These are phyloP conservation scores for Sporormia fimetaria DNA, from an alignment of 495 filamentous ascomycete genomes.

Conservation along the genomic window DNA sequence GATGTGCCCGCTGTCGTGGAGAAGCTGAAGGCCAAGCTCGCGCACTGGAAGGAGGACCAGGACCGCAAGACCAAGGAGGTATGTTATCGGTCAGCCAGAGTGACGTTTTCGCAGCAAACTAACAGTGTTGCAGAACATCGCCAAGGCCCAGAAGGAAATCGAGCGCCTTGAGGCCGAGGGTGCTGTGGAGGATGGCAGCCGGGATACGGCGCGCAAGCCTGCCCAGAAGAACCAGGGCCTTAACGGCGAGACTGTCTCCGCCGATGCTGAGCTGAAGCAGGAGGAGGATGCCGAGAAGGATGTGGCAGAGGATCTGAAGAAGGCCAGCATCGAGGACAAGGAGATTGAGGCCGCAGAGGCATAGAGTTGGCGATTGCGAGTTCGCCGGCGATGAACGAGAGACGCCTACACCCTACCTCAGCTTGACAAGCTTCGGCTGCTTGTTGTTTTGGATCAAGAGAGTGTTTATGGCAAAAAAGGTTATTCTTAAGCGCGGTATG, in stretches of 20 bases:
- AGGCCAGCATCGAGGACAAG: slow-evolving; percentile 47
- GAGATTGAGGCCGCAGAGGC: slow-evolving; percentile 13
- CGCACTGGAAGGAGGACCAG: slow-evolving; percentile 89
- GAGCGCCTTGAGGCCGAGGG: slow-evolving; percentile 49
- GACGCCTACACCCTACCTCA: no score
- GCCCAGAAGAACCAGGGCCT: slow-evolving; percentile 39
- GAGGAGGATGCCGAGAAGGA: slow-evolving; percentile 49
- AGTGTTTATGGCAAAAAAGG: no score
- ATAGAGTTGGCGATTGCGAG: no score
- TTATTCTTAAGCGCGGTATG: no score
- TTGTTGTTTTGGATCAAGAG: no score
- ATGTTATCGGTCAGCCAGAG: slow-evolving; percentile 32
- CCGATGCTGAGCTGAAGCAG: slow-evolving; percentile 44
- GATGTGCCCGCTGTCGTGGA: slow-evolving; percentile 69
- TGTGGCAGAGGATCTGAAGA: slow-evolving; percentile 47
- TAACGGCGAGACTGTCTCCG: slow-evolving; percentile 40
- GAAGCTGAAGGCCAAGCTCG: slow-evolving; percentile 83
- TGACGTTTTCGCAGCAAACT: neutral
- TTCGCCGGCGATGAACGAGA: no score
- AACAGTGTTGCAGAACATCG: slow-evolving; percentile 48
- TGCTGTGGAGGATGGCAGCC: slow-evolving; percentile 25
- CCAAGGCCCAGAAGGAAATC: slow-evolving; percentile 58
- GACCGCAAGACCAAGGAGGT: slow-evolving; percentile 85
- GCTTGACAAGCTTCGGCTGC: no score
- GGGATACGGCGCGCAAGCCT: slow-evolving; percentile 44